phyloP scores from a whole-genome alignment of 129 eudicot genomes.

The Smallanthus sonchifolius region DNA sequence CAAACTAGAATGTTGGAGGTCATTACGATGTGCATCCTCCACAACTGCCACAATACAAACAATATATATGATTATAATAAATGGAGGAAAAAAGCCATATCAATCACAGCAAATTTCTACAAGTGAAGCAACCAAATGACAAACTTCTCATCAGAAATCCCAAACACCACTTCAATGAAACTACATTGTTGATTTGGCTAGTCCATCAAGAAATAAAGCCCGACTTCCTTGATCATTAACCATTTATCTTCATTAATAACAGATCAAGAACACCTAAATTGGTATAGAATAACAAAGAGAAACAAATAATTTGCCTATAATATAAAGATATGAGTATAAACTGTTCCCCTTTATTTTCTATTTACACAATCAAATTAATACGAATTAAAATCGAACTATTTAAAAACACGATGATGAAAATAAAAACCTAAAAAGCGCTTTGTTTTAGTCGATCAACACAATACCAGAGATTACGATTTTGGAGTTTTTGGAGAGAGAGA shows the following conservation, averaged over 20 bases:
- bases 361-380: too few species aligned
- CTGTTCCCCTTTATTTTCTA: too few species aligned
- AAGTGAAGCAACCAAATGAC: too few species aligned
- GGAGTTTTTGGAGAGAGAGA: conserved; percentile 46
- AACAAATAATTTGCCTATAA: too few species aligned
- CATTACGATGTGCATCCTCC: conserved; percentile 20
- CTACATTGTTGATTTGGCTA: neutral
- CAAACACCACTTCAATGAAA: neutral
- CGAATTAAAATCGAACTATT: neutral
- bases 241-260: too few species aligned
- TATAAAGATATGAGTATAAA: too few species aligned
- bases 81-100: neutral
- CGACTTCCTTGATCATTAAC: too few species aligned
- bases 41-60: conserved; percentile 38
- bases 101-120: neutral
- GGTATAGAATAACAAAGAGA: too few species aligned
- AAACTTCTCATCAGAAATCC: neutral
- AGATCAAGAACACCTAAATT: too few species aligned
- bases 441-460: neutral
- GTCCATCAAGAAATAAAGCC: too few species aligned
- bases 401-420: neutral
- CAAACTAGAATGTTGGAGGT: neutral
- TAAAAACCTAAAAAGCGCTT: neutral
- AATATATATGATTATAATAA: neutral
- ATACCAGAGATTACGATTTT: conserved; percentile 63